phyloP scores from a whole-genome alignment of 148 eudicot genomes.

The Rheum nobile region DNA sequence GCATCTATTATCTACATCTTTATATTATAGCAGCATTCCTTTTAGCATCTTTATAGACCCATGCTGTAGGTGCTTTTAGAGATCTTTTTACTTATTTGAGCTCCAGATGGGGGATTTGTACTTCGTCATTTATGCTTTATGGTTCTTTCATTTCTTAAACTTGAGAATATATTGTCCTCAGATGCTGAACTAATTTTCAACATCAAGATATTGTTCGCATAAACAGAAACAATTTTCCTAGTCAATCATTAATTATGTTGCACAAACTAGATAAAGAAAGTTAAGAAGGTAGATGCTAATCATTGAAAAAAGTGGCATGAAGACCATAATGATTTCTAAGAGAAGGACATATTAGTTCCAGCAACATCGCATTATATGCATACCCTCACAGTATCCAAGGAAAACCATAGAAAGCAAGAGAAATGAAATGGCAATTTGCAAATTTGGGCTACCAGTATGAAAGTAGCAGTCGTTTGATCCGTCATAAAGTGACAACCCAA shows the following conservation, averaged over 20 bases:
- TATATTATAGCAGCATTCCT: not conserved
- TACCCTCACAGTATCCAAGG: not conserved
- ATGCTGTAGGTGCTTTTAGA: not conserved
- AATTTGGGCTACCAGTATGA: slow-evolving; percentile 56
- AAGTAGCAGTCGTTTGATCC: slow-evolving; percentile 97
- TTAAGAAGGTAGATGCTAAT: not conserved
- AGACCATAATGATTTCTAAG: not conserved
- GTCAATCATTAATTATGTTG: not conserved
- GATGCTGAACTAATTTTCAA: not conserved
- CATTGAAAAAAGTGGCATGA: not conserved
- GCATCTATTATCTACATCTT: not conserved
- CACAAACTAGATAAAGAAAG: not conserved
- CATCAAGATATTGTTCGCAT: not conserved
- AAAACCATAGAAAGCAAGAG: not conserved
- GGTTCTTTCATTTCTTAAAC: not conserved
- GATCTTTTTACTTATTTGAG: not conserved
- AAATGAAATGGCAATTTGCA: not conserved
- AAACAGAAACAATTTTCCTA: not conserved
- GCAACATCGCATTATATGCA: not conserved
- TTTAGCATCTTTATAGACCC: not conserved
- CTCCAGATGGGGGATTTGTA: not conserved
- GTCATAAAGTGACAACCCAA: slow-evolving; percentile 86
- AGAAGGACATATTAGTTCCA: not conserved
- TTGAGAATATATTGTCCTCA: not conserved
- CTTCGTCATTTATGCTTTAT: not conserved